A percentile compares a stretch with the other conserved stretches of the same genome.
These are phyloP conservation scores for Saksenaea oblongispora DNA, from an alignment of 371 early-diverging fungal genomes.

Conservation along the genomic window DNA sequence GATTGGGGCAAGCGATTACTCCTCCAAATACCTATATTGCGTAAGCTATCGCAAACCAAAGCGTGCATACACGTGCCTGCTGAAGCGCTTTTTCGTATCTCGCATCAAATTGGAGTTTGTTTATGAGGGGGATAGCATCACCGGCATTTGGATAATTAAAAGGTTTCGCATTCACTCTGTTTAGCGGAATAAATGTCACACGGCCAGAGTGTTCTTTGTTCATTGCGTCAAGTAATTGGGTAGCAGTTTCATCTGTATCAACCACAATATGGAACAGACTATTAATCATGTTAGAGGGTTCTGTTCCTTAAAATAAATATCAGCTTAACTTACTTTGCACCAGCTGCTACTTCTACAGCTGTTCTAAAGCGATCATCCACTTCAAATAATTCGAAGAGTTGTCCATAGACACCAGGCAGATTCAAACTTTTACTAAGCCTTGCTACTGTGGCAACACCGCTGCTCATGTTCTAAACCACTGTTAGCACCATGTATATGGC, in stretches of 20 bases:
- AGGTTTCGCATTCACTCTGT: slow-evolving; percentile 68
- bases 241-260: slow-evolving; percentile 91
- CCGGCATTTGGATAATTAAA: slow-evolving; percentile 69
- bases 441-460: slow-evolving; percentile 74
- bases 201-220: slow-evolving; percentile 79
- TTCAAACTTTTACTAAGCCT: slow-evolving; percentile 64
- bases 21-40: slow-evolving; percentile 77
- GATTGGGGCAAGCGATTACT: slow-evolving; percentile 84
- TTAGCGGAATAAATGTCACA: slow-evolving; percentile 97
- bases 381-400: slow-evolving; percentile 90
- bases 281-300: not conserved
- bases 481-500: not conserved
- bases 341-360: slow-evolving; percentile 93
- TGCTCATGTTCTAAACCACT: slow-evolving; percentile 55
- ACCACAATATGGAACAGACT: slow-evolving; percentile 98
- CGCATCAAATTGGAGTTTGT: slow-evolving; percentile 71
- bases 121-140: slow-evolving; percentile 86
- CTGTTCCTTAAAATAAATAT: not conserved
- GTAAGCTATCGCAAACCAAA: not conserved
- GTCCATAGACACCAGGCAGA: slow-evolving; percentile 85
- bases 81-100: slow-evolving; percentile 72
- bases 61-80: slow-evolving; percentile 43
- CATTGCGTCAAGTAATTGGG: slow-evolving; percentile 74
- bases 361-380: slow-evolving; percentile 81
- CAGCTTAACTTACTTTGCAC: slow-evolving; percentile 58